Percentiles rank a stretch among this genome's conserved stretches.
Evolutionary conservation across 148 eudicot genomes (phyloP).

Genomic region (Heliamphora exappendiculata): DNA sequence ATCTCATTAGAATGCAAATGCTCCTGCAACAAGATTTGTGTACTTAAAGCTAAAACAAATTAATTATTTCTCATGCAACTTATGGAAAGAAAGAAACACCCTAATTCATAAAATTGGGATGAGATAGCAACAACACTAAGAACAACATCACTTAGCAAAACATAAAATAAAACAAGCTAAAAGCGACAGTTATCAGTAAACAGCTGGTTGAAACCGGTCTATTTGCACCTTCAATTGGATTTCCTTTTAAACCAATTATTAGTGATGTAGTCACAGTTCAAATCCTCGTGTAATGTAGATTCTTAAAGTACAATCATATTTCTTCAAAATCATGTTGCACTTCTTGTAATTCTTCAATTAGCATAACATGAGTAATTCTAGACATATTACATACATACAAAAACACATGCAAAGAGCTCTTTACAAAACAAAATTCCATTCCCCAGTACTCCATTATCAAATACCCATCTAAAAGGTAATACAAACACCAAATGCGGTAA

Average conservation of each 20-base stretch:
- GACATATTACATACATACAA: neutral
- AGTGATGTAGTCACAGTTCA: neutral
- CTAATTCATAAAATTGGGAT: neutral
- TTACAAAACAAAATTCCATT: neutral
- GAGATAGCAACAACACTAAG: neutral
- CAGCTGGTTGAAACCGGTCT: neutral
- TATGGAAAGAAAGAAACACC: neutral
- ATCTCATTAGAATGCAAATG: conserved; percentile 1
- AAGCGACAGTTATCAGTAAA: neutral
- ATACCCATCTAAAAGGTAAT: neutral
- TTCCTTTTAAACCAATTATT: neutral
- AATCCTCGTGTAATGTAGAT: neutral
- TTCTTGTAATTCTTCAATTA: neutral
- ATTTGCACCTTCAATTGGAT: neutral
- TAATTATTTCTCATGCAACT: neutral
- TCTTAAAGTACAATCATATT: neutral
- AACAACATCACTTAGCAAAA: neutral
- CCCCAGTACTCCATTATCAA: neutral
- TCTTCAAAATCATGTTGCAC: neutral
- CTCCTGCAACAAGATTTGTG: neutral
- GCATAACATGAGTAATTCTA: neutral
- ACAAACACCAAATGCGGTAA: neutral
- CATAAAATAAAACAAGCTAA: neutral
- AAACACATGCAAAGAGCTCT: neutral
- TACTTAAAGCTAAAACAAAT: neutral